These are phyloP conservation scores for Raffaelea deltoideospora DNA, from an alignment of 2,329 filamentous ascomycete genomes.

Conservation along the genomic window DNA sequence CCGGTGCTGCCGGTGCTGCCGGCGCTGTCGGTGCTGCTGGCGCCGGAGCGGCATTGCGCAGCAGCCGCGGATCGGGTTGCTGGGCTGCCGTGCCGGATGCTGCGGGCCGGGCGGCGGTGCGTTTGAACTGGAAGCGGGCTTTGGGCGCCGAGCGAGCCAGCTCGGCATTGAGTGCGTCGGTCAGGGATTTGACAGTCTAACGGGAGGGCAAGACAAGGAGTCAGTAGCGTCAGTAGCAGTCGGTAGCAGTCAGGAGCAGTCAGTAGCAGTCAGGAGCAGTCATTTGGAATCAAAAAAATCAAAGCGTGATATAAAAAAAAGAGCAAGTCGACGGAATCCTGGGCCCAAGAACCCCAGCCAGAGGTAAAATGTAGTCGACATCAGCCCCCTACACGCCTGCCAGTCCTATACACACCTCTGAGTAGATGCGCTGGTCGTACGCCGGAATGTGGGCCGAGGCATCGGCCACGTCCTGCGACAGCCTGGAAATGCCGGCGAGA, in stretches of 20 bases:
- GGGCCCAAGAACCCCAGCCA: no score
- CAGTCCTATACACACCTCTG: slow-evolving; percentile 49
- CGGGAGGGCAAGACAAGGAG: not conserved
- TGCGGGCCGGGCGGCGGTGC: slow-evolving; percentile 9
- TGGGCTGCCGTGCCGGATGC: slow-evolving; percentile 11
- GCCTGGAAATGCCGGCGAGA: slow-evolving; percentile 60
- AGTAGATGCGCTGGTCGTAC: slow-evolving; percentile 80
- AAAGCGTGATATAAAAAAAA: not conserved
- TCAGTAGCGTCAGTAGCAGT: not conserved
- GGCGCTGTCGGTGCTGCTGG: not conserved
- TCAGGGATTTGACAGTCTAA: slow-evolving; percentile 64
- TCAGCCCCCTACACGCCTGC: no score
- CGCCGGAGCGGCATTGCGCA: slow-evolving; percentile 7
- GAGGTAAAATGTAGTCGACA: no score
- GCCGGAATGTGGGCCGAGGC: slow-evolving; percentile 68
- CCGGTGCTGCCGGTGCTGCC: not conserved
- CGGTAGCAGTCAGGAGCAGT: not conserved
- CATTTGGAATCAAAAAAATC: no score
- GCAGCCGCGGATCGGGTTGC: slow-evolving; percentile 27
- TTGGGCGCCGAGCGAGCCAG: slow-evolving; percentile 55
- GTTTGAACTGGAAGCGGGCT: slow-evolving; percentile 69
- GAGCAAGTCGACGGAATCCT: no score
- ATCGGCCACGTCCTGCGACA: slow-evolving; percentile 77
- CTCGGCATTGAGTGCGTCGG: slow-evolving; percentile 60
- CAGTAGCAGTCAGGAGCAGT: not conserved